Percentiles rank a stretch among this genome's conserved stretches.
These are phyloP conservation scores for Bryoglossum gracile DNA, from an alignment of 495 filamentous ascomycete genomes.

Conservation along the genomic window DNA sequence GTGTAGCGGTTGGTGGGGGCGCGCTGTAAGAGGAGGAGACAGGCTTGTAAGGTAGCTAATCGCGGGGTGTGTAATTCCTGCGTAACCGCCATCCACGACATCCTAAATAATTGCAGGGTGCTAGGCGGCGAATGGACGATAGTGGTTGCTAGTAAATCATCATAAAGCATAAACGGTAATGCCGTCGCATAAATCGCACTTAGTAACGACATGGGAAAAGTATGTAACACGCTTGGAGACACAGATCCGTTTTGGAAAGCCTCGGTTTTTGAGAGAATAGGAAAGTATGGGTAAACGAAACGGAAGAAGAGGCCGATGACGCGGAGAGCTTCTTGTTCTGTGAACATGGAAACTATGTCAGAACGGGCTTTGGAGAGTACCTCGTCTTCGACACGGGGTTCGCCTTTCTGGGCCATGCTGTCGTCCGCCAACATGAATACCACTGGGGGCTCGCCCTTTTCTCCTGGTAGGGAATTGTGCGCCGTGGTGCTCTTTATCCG, in stretches of 20 bases:
- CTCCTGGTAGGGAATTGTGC: slow-evolving; percentile 11
- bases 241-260: slow-evolving; percentile 11
- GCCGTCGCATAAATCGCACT: slow-evolving; percentile 25
- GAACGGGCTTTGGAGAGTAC: slow-evolving; percentile 16
- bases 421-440: slow-evolving; percentile 27
- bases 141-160: slow-evolving; percentile 24
- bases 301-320: slow-evolving; percentile 24
- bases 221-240: slow-evolving; percentile 15
- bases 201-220: slow-evolving; percentile 21
- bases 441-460: slow-evolving; percentile 21
- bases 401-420: slow-evolving; percentile 23
- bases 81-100: slow-evolving; percentile 23
- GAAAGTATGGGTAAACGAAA: slow-evolving; percentile 28
- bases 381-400: slow-evolving; percentile 25
- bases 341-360: slow-evolving; percentile 23
- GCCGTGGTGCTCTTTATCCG: slow-evolving; percentile 16
- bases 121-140: slow-evolving; percentile 21
- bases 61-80: slow-evolving; percentile 25
- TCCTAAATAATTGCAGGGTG: slow-evolving; percentile 17
- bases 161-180: slow-evolving; percentile 25
- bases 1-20: slow-evolving; percentile 24
- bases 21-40: slow-evolving; percentile 23
- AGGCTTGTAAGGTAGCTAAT: slow-evolving; percentile 24
- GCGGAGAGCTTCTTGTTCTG: slow-evolving; percentile 22
- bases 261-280: slow-evolving; percentile 23